A percentile compares a stretch with the other conserved stretches of the same genome.
Evolutionary conservation across 805 yeast species (phyloP).

Genomic region (Metschnikowia amazonensis): DNA sequence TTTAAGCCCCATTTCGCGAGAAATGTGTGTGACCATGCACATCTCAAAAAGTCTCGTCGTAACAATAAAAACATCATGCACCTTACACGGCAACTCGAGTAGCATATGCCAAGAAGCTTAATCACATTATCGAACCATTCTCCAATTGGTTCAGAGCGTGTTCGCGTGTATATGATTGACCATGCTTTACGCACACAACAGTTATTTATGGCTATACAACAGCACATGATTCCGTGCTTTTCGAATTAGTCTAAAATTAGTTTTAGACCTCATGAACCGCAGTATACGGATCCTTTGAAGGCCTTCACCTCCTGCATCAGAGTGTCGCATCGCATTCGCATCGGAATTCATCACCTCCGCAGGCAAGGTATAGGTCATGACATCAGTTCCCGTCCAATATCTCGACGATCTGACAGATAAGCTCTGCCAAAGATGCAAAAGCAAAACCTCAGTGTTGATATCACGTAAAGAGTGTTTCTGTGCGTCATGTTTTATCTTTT

Average conservation of each 20-base stretch:
- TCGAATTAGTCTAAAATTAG: not conserved
- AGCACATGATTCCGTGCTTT: too few species aligned
- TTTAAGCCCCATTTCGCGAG: not conserved
- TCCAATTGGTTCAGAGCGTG: not conserved
- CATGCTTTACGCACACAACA: not conserved
- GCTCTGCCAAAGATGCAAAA: conserved; percentile 50
- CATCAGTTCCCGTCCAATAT: conserved; percentile 15
- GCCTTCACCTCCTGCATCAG: conserved; percentile 1
- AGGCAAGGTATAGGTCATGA: conserved; percentile 8
- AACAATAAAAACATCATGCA: not conserved
- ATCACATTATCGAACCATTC: not conserved
- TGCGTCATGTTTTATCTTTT: conserved; percentile 61
- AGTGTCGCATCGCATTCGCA: conserved; percentile 6
- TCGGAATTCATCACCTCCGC: not conserved
- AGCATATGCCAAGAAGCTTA: not conserved
- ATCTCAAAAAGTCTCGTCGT: not conserved
- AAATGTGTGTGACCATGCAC: not conserved
- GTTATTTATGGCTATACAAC: not conserved
- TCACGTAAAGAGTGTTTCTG: conserved; percentile 69
- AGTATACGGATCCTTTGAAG: not conserved
- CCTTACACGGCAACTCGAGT: not conserved
- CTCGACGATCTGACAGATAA: conserved; percentile 6
- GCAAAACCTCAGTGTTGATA: conserved; percentile 36
- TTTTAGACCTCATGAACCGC: not conserved
- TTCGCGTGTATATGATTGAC: not conserved